Base-by-base conservation (phyloP, 108 stramenopile genomes). In the Stephanodiscus minutulus region DNA sequence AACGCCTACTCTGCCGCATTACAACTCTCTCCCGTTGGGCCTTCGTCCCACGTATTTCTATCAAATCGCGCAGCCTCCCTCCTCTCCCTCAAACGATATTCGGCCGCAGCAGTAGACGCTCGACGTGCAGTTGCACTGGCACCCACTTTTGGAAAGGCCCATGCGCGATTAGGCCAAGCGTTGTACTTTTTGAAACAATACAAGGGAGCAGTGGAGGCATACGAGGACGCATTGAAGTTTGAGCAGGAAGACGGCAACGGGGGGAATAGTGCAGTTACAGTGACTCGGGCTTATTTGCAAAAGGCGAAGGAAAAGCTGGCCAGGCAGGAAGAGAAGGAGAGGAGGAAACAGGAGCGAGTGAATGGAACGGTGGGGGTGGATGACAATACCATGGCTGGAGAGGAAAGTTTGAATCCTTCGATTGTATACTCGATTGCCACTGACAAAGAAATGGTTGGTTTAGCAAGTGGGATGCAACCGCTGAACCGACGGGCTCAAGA, bases 111-210 rank as follows among this genome's bases (percentile, higher is more conserved):
- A 24, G 89, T 85, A 1, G 94, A 95, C 67, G 90, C 91, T 7
- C 78, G 86, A 6, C 86, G 94, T 17, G 94, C 94, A 47, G 83
- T 91, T 62, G 90, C 90, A 24, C 48, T 95, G 61, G 92, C 92
- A 47, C 91, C 92, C 6, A 92, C 88, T 8, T 98, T 96, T 83
- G 87, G 96, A 36, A 97, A 98, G 83, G 98, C 96, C 4, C 94
- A 96, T 72, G 91, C 93, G 15, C 87, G 94, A 7, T 73, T 96
- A 57, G 95, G 95, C 18, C 91, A 92, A 73, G 86, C 91, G 8
- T 64, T 93, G 60, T 91, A 93, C 72, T 93, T 93, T 79, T 75
- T 91, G 53, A 91, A 92, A 49, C 86, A 93, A 47, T 96, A 92
- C 61, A 75, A 72, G 44, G 90, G 90, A 21, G 92, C 91, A 10